A percentile compares a stretch with the other conserved stretches of the same genome.
Conservation (phyloP, 208 protist species). For the Crithidia expoeki region DNA sequence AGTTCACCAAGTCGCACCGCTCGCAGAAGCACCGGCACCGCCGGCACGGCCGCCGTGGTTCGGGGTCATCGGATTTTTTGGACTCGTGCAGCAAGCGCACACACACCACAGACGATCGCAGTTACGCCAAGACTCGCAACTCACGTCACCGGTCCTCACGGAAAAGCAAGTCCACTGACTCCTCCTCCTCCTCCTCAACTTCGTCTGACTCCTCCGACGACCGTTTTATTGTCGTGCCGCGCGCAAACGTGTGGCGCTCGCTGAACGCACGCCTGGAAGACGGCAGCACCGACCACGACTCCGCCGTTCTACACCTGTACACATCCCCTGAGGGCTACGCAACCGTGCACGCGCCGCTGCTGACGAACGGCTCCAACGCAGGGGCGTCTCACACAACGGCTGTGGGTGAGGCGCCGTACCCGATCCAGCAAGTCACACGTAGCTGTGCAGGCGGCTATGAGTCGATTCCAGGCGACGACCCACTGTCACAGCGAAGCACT, state of each 20-base stretch:
- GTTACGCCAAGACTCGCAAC: constrained; percentile 11
- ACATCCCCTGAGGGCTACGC: constrained; percentile 10
- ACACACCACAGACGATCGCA: constrained; percentile 7
- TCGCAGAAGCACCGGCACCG: constrained; percentile 19
- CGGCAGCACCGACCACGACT: constrained; percentile 15
- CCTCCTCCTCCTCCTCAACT: constrained; percentile 40
- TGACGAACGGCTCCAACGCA: background rate
- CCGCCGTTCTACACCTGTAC: constrained; percentile 2
- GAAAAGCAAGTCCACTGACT: background rate
- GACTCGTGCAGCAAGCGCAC: background rate
- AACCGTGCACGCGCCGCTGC: constrained; percentile 21
- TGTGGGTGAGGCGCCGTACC: background rate
- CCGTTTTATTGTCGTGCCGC: constrained; percentile 70
- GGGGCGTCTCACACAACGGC: background rate
- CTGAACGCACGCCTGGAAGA: constrained; percentile 42
- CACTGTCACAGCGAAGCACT: constrained; percentile 4
- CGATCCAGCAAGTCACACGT: background rate
- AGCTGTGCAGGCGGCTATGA: constrained; percentile 9
- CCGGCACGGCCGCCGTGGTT: constrained; percentile 1
- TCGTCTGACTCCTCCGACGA: constrained; percentile 37
- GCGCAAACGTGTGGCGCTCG: constrained; percentile 71
- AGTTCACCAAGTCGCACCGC: constrained; percentile 8
- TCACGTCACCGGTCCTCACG: constrained; percentile 21
- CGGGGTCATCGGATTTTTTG: background rate
- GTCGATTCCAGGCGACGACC: constrained; percentile 11